Base-by-base conservation (phyloP, 441 rosid species). In the Euphorbia corollata region DNA sequence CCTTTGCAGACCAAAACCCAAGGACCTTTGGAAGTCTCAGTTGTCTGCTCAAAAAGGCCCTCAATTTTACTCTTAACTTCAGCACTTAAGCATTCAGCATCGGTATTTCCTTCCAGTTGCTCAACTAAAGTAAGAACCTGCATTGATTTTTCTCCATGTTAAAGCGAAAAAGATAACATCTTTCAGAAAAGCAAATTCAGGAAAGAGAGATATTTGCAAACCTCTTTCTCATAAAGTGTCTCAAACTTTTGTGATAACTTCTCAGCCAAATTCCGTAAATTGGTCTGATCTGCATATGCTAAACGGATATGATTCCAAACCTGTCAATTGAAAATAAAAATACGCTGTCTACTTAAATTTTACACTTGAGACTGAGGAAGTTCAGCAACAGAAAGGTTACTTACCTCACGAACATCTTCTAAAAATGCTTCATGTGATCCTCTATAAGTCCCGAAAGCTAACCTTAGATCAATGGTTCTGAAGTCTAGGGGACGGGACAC, bases 341-440 rank as follows among this genome's bases (percentile, higher is more conserved):
- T 36, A 27, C 16, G 16, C 41, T 38, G 30, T 53, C 18, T 32
- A 36, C 23, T 51, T 30, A 11, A 38, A 6, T 63, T 50, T 58
- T 19, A 59, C 15, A n/a, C 43, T 10, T 30, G 5, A 41, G 16
- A 60, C 22, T 13, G 8, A 0, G 16, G 8, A 30, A 55, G 51
- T 39, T 51, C 53, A 9, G 36, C 11, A 63, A 41, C 58, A 50
- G 38, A 61, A 59, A 23, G 45, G 55, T 8, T 27, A 8, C 8
- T 41, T 73, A 85, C 89, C 87, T 83, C 89, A 18, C 81, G 81
- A 70, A 85, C 87, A 80, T 85, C 89, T 71, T 85, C 89, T 19
- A 81, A 55, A 67, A 85, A 85, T 68, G 87, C 83, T 81, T 83
- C 85, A 63, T 77, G 83, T 20, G 85, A 81, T 73, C 82, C 87